phyloP scores from a whole-genome alignment of 73 alveolate genomes.

The Paramecium primaurelia region DNA sequence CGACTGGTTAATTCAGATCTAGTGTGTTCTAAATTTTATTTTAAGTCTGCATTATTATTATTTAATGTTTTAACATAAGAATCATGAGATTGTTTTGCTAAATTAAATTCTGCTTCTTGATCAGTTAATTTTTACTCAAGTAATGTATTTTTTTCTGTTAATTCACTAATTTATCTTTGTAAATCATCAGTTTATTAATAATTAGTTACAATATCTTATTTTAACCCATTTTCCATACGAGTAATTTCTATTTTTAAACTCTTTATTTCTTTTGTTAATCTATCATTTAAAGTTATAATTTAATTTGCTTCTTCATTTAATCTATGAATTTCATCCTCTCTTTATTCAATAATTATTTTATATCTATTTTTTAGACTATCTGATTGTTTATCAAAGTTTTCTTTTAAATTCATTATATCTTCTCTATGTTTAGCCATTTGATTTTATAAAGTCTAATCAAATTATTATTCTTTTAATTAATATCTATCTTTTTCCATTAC shows the following conservation, averaged over 20 bases:
- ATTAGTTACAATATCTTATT: constrained; percentile 13
- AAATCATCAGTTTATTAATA: constrained; percentile 25
- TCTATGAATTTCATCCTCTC: constrained; percentile 34
- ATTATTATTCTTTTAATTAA: constrained; percentile 27
- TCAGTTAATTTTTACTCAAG: not conserved
- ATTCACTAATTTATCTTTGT: constrained; percentile 23
- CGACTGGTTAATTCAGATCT: constrained; percentile 29
- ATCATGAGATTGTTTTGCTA: not conserved
- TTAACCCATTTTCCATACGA: not conserved
- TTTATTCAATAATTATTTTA: constrained; percentile 15
- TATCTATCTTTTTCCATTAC: constrained; percentile 26
- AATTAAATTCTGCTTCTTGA: not conserved
- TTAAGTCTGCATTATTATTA: not conserved
- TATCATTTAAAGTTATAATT: not conserved
- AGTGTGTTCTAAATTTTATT: constrained; percentile 13
- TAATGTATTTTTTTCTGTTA: not conserved
- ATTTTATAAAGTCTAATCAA: not conserved
- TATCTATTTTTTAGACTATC: constrained; percentile 11
- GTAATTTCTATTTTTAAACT: not conserved
- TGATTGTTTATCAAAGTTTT: not conserved
- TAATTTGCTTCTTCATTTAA: not conserved
- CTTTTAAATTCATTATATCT: not conserved
- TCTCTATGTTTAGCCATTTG: not conserved
- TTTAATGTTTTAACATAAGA: not conserved
- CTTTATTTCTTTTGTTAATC: constrained; percentile 8